Evolutionary conservation across 2,329 filamentous ascomycete species (phyloP).

Genomic region (Fusarium udum): DNA sequence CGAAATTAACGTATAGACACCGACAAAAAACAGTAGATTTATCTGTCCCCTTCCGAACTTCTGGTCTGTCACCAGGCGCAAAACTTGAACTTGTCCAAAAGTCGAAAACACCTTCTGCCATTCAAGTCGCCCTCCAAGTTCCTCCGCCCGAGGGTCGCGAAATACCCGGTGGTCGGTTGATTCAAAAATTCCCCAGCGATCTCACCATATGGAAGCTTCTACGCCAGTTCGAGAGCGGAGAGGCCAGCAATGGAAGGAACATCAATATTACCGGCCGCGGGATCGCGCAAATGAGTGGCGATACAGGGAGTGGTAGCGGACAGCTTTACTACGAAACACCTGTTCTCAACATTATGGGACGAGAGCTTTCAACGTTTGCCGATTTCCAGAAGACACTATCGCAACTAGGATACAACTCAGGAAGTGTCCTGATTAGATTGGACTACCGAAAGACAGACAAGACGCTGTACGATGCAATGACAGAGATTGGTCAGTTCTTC

Average conservation of each 20-base stretch:
- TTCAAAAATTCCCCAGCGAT: conserved; percentile 87
- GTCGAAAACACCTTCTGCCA: conserved; percentile 83
- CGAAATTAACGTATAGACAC: conserved; percentile 60
- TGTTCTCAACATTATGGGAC: conserved; percentile 82
- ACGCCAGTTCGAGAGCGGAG: conserved; percentile 86
- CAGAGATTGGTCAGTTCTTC: conserved; percentile 81
- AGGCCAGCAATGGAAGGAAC: conserved; percentile 66
- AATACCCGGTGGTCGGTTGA: conserved; percentile 72
- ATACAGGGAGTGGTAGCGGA: conserved; percentile 68
- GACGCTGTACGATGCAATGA: conserved; percentile 86
- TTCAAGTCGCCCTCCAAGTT: conserved; percentile 89
- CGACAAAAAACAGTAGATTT: conserved; percentile 89
- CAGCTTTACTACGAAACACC: conserved; percentile 90
- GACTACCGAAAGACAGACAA: conserved; percentile 79
- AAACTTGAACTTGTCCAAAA: conserved; percentile 91
- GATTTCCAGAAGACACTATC: conserved; percentile 90
- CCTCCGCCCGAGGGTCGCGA: conserved; percentile 74
- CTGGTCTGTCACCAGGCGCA: conserved; percentile 83
- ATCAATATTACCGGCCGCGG: conserved; percentile 88
- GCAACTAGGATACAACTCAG: conserved; percentile 87
- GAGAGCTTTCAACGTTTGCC: conserved; percentile 77
- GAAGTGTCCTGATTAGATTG: conserved; percentile 81
- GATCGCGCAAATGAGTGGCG: conserved; percentile 69
- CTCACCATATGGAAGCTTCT: conserved; percentile 90
- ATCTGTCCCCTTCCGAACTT: conserved; percentile 82